Evolutionary conservation across 305 asterid genomes (phyloP), one percentile per base, ranked within the genome.

Genomic region (Solanum hybrid): DNA sequence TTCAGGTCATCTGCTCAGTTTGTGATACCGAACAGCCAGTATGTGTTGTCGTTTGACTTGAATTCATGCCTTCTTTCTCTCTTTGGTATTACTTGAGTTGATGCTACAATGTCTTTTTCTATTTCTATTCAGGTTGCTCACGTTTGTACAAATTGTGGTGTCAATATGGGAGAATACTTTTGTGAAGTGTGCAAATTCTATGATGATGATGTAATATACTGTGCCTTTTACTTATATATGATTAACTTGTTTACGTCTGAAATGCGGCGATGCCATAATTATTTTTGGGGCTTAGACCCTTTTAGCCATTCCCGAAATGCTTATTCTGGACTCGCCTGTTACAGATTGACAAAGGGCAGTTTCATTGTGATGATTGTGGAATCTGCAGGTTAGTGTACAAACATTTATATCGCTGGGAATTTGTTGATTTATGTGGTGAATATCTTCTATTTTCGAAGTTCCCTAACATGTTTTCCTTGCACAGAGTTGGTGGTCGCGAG

Each of bases 21-120:
- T 97, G 99, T 82, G 99, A 97, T 92, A 94, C 98, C 1, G 99
- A 97, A 91, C 99, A 97, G 89, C 98, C 98, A n/a, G 98, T 97
- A 93, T 9, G 96, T 90, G 42, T 90, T 71, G 38, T 90, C 45
- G 76, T 89, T 89, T 26, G 64, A 90, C 78, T 88, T 79, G 29
- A 75, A 26, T 86, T 32, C 87, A 15, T 29, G 8, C 38, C 40
- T 64, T 19, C 24, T 84, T 90, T 7, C 84, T 77, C 8, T 86
- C 75, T 10, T 87, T 13, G 15, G 34, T 34, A 10, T 42, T 19
- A 3, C 14, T 56, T 4, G 45, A 85, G 19, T 22, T 51, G 45
- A 85, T 85, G 45, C n/a, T 19, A 11, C 31, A 56, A 56, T 13
- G 45, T 31, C 87, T n/a, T 51, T 80, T 56, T 29, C 87, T 56